Base-by-base conservation (phyloP, 768 basidiomycete species). In the Russula dissimulans region DNA sequence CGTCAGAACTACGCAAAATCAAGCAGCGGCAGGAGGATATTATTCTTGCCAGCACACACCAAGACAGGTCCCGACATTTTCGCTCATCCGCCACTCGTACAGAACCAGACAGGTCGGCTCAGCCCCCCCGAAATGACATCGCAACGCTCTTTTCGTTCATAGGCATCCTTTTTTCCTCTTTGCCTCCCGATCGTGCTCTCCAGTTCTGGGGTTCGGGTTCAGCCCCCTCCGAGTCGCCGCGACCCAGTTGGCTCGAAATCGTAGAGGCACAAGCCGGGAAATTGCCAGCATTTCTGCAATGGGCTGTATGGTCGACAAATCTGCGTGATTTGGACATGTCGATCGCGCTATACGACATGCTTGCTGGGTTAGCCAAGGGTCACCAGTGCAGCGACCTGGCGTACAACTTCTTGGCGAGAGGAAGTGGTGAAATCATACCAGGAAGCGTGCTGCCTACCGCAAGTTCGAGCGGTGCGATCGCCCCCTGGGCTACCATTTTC, bases 11-110 rank as follows among this genome's bases (percentile, higher is more conserved):
- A 39, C 81, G 87, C 39, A 90, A 90, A 71, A 87, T 97, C 70
- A 91, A 92, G 68, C 89, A 93, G 63, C 76, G 87, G 34, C 94
- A 97, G 69, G 93, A 95, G 71, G 93, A 97, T 69, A 71, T 86
- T 29, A 77, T 86, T 4, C 76, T 91, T 46, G 85, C 87, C 0
- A 84, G 76, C 62, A 80, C 81, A 26, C 79, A 87, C 11, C 78
- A 81, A 4, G 85, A 86, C 68, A 78, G 87, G 31, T 77, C 81
- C 15, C 77, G 85, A 53, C 73, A 71, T 63, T 75, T 78, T 51
- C 73, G 81, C 41, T 78, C 77, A 7, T 60, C 79, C 7, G 74
- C 66, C 7, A 55, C 62, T 34, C 63, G 65, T 44, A 32, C 67
- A 61, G 56, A 67, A 61, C 50, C 42, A 34, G 59, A 49, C 69